Evolutionary conservation across 2,329 filamentous ascomycete species (phyloP).

Genomic region (Ceratocystiopsis brevicomis): DNA sequence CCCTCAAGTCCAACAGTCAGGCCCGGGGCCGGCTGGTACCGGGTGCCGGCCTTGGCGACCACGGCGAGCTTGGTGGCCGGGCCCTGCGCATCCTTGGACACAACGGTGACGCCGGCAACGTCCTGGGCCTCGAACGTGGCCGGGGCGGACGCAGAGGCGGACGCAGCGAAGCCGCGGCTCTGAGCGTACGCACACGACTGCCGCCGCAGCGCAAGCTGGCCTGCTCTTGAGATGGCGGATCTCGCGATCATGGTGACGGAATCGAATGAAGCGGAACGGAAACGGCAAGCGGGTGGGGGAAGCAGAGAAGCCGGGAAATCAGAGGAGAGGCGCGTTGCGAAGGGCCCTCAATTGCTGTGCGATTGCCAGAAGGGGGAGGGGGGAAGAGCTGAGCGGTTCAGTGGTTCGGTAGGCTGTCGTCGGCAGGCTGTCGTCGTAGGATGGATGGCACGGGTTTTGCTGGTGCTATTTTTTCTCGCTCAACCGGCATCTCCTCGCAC

Average conservation of each 20-base stretch:
- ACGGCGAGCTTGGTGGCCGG: conserved; percentile 81
- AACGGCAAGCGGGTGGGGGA: not conserved
- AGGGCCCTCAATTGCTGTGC: too few relatives aligned
- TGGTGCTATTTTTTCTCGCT: conserved; percentile 8
- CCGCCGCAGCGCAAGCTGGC: conserved; percentile 37
- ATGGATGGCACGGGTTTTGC: not conserved
- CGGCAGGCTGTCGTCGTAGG: too few relatives aligned
- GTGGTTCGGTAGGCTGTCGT: too few relatives aligned
- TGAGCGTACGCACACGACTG: conserved; percentile 35
- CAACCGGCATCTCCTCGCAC: too few relatives aligned
- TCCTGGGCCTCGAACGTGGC: conserved; percentile 80
- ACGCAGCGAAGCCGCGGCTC: conserved; percentile 31
- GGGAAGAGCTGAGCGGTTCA: too few relatives aligned
- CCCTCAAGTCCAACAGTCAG: conserved; percentile 78
- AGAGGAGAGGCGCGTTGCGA: too few relatives aligned
- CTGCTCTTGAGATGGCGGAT: conserved; percentile 38
- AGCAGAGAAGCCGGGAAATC: too few relatives aligned
- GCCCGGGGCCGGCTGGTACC: conserved; percentile 79
- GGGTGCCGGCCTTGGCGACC: conserved; percentile 83
- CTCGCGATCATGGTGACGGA: conserved; percentile 34
- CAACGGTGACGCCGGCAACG: conserved; percentile 76
- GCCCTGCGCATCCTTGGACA: conserved; percentile 72
- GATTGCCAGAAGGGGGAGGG: too few relatives aligned
- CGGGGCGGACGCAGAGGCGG: conserved; percentile 30
- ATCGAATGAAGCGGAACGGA: not conserved